Percentiles rank a stretch among this genome's conserved stretches.
These are phyloP conservation scores for Amanita pallidorosea DNA, from an alignment of 768 basidiomycete species.

Conservation along the genomic window DNA sequence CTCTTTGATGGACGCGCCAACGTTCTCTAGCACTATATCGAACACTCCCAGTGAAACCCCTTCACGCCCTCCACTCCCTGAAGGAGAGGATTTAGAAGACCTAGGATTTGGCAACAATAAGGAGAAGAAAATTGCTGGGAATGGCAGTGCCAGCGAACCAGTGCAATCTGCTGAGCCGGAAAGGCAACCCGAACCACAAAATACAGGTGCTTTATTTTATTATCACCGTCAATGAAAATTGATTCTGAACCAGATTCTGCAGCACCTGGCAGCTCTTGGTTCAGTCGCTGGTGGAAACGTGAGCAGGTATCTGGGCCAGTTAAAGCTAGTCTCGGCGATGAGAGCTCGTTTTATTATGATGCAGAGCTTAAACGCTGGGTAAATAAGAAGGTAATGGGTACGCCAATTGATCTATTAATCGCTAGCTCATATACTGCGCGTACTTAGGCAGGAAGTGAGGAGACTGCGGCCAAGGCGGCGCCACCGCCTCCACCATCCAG, in stretches of 20 bases:
- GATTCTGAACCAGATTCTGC: conserved; percentile 12
- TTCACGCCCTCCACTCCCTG: no score
- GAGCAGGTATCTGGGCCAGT: conserved; percentile 61
- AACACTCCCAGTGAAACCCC: conserved; percentile 7
- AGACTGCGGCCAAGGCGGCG: conserved; percentile 38
- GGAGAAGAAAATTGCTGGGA: conserved; percentile 17
- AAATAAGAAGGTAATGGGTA: conserved; percentile 66
- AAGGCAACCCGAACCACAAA: conserved; percentile 12
- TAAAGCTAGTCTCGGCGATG: conserved; percentile 88
- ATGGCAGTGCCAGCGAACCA: conserved; percentile 7
- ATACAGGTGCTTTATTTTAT: conserved; percentile 16
- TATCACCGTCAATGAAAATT: neutral
- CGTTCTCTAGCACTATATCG: conserved; percentile 27
- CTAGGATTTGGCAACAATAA: conserved; percentile 80
- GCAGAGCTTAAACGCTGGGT: conserved; percentile 95
- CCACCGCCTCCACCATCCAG: conserved; percentile 74
- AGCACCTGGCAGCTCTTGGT: conserved; percentile 51
- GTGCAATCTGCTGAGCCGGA: conserved; percentile 11
- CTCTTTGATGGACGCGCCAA: conserved; percentile 62
- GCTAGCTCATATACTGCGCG: neutral
- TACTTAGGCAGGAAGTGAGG: conserved; percentile 45
- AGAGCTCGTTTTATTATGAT: conserved; percentile 86
- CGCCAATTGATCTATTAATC: neutral
- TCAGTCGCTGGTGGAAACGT: conserved; percentile 74
- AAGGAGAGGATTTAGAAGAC: conserved; percentile 72